Evolutionary conservation across 2,329 filamentous ascomycete genomes (phyloP).

Genomic region (Claviceps cyperi): DNA sequence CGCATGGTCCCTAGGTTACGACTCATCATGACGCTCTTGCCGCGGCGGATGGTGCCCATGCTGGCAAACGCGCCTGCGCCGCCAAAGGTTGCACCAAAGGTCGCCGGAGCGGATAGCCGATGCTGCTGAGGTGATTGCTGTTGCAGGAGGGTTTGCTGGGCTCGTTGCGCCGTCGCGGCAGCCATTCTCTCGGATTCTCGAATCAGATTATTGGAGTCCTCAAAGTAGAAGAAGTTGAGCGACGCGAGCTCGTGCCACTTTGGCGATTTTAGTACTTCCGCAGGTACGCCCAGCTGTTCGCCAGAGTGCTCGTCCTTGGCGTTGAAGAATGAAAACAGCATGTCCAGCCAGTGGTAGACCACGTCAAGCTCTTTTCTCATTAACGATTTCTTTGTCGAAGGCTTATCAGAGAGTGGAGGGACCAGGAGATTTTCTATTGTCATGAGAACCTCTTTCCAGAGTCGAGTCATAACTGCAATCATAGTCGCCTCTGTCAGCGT

Average conservation of each 20-base stretch:
- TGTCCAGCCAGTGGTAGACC: slow-evolving; percentile 84
- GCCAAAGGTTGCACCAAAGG: slow-evolving; percentile 21
- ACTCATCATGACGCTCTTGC: slow-evolving; percentile 81
- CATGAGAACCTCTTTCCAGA: slow-evolving; percentile 95
- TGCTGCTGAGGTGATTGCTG: slow-evolving; percentile 33
- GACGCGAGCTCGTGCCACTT: slow-evolving; percentile 97
- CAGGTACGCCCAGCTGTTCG: slow-evolving; percentile 74
- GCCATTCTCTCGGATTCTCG: slow-evolving; percentile 96
- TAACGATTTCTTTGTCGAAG: slow-evolving; percentile 69
- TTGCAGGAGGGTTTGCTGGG: slow-evolving; percentile 51
- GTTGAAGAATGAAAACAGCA: slow-evolving; percentile 90
- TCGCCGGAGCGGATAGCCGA: slow-evolving; percentile 53
- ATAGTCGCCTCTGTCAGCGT: slow-evolving; percentile 92
- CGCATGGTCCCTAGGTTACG: slow-evolving; percentile 93
- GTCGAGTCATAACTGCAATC: slow-evolving; percentile 91
- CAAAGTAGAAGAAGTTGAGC: slow-evolving; percentile 97
- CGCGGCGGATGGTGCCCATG: slow-evolving; percentile 50
- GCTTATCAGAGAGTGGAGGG: slow-evolving; percentile 88
- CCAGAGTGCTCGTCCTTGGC: slow-evolving; percentile 70
- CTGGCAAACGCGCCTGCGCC: slow-evolving; percentile 39
- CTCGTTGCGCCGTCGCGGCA: slow-evolving; percentile 62
- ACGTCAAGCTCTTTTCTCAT: slow-evolving; percentile 83
- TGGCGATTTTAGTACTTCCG: slow-evolving; percentile 84
- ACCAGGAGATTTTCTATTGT: slow-evolving; percentile 84
- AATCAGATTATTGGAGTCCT: slow-evolving; percentile 78